Evolutionary conservation across 2,329 filamentous ascomycete genomes (phyloP).

Genomic region (Cercospora sp.): DNA sequence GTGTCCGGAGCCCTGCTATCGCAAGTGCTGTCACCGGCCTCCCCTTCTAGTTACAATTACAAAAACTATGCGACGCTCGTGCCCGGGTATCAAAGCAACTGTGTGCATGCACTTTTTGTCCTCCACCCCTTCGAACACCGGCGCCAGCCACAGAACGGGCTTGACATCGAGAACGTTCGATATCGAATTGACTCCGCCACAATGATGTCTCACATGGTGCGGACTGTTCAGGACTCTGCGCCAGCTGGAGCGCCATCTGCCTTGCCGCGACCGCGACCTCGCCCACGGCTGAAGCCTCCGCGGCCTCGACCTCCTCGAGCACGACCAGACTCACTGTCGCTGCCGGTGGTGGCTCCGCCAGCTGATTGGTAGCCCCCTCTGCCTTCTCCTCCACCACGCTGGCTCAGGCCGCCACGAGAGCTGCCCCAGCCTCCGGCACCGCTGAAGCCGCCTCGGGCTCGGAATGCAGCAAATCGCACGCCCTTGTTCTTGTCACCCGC

Average conservation of each 20-base stretch:
- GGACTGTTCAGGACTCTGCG: conserved; percentile 34
- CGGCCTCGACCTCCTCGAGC: conserved; percentile 49
- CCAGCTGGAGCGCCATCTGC: conserved; percentile 30
- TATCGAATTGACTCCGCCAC: background rate
- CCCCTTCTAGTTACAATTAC: conserved; percentile 22
- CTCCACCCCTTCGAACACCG: background rate
- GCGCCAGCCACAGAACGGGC: background rate
- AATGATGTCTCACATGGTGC: background rate
- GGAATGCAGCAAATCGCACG: conserved; percentile 54
- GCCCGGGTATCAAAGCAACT: conserved; percentile 26
- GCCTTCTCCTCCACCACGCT: conserved; percentile 59
- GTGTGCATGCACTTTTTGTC: conserved; percentile 10
- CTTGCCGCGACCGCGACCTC: conserved; percentile 44
- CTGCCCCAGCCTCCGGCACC: conserved; percentile 64
- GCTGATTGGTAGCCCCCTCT: conserved; percentile 38
- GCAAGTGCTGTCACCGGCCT: background rate
- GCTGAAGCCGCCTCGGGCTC: conserved; percentile 58
- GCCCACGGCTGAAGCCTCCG: conserved; percentile 54
- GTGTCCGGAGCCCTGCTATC: background rate
- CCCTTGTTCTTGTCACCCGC: conserved; percentile 63
- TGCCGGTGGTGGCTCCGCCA: conserved; percentile 45
- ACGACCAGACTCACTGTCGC: conserved; percentile 70
- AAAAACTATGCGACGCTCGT: conserved; percentile 21
- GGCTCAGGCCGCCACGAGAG: conserved; percentile 58
- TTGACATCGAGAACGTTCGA: background rate